phyloP scores from a whole-genome alignment of 176 grass and related monocot species.

The Ampelocalamus luodianensis region DNA sequence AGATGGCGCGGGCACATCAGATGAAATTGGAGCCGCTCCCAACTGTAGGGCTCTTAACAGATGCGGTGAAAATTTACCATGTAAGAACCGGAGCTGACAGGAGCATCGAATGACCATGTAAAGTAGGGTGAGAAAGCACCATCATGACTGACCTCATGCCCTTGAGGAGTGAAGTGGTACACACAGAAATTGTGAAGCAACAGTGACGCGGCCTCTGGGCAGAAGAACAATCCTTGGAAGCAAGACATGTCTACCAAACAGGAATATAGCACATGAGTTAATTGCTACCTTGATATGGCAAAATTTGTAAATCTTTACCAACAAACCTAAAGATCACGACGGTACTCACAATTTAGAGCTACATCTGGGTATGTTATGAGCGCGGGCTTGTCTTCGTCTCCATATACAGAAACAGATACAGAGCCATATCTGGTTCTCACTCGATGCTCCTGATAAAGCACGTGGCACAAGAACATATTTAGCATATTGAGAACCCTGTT shows the following conservation, averaged over 20 bases:
- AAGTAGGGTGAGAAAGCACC: constrained; percentile 20
- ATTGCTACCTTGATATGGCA: not conserved
- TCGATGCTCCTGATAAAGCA: constrained; percentile 69
- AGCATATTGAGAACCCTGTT: not conserved
- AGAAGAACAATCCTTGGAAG: constrained; percentile 99
- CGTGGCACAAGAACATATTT: constrained; percentile 13
- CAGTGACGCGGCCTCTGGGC: constrained; percentile 83
- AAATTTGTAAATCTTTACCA: not conserved
- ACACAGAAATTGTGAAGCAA: constrained; percentile 95
- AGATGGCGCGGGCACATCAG: constrained; percentile 65
- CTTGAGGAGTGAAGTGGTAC: constrained; percentile 93
- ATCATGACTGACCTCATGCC: constrained; percentile 85
- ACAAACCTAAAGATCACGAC: not conserved
- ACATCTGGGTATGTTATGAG: constrained; percentile 84
- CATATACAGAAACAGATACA: constrained; percentile 72
- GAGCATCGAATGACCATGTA: not conserved
- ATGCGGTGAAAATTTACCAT: constrained; percentile 39
- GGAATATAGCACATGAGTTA: constrained; percentile 18
- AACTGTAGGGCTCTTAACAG: constrained; percentile 70
- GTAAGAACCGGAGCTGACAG: constrained; percentile 33
- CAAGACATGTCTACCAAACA: constrained; percentile 88
- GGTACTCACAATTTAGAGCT: constrained; percentile 70
- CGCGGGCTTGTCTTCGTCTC: constrained; percentile 79
- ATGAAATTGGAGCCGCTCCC: constrained; percentile 82
- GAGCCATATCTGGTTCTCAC: constrained; percentile 67